These are phyloP conservation scores for Ophiostoma novo-ulmi DNA, from an alignment of 2,329 filamentous ascomycete species.

Conservation along the genomic window DNA sequence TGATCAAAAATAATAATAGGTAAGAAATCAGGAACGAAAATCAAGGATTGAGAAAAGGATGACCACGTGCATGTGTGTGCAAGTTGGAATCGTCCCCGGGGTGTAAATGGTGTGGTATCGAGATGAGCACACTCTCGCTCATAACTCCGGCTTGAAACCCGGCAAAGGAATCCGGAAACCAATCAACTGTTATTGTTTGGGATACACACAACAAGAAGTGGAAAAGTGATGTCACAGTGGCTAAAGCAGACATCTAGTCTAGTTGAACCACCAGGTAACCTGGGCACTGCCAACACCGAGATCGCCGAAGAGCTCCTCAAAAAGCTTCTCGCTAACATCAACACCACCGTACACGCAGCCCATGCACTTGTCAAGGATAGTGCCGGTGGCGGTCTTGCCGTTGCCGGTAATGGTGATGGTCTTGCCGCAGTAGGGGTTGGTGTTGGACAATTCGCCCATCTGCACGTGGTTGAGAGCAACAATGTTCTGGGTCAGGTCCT, in stretches of 20 bases:
- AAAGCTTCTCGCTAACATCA: conserved; percentile 43
- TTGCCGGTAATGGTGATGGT: conserved; percentile 57
- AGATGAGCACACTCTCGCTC: no score
- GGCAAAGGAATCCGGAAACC: not conserved
- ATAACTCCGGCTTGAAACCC: no score
- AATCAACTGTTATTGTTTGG: not conserved
- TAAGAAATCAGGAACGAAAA: not conserved
- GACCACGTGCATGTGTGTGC: no score
- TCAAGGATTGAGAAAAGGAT: no score
- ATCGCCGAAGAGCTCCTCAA: conserved; percentile 46
- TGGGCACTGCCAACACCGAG: conserved; percentile 33
- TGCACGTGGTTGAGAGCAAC: conserved; percentile 62
- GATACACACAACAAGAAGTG: not conserved
- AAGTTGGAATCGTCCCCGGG: no score
- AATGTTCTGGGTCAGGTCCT: conserved; percentile 52
- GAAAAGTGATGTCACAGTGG: not conserved
- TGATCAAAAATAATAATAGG: not conserved
- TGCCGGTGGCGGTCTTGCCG: conserved; percentile 52
- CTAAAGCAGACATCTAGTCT: conserved; percentile 15
- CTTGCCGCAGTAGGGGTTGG: conserved; percentile 66
- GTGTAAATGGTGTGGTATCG: no score
- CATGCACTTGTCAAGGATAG: conserved; percentile 69
- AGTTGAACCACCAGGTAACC: conserved; percentile 35
- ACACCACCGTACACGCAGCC: conserved; percentile 55
- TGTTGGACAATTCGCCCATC: conserved; percentile 61